Base-by-base conservation (phyloP, 208 protist species). In the Crithidia expoeki region DNA sequence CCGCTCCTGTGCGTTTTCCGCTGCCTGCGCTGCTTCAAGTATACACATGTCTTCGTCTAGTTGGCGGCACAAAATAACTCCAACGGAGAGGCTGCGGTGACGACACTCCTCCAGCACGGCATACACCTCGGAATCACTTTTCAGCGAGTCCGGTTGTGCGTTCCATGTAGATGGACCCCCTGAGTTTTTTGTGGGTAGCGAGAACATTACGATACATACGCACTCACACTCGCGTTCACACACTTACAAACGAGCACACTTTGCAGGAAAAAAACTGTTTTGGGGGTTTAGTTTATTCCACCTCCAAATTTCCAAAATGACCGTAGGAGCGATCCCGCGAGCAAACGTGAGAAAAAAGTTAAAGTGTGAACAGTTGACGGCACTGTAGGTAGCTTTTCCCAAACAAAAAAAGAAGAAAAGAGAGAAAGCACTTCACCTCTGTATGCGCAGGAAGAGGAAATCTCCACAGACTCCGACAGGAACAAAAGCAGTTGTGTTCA, bases 61-160 rank as follows among this genome's bases (percentile, higher is more conserved):
- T 12, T 58, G 9, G 5, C 58, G 55, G n/a, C 38, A 30, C 14
- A 71, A 6, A 44, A 66, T 30, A 32, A 21, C 28, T 2, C 40
- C 42, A 17, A 61, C 28, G 32, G 68, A 21, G 19, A 71, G 50
- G 23, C 47, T 77, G 1, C 63, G 56, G 27, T 60, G 42, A 17
- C 62, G 63, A 38, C 72, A 77, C n/a, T 66, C 64, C 30, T 62
- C 32, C 28, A 70, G 36, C 30, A 77, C 72, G 12, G 63, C 64
- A n/a, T 65, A 53, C 23, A 51, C 49, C 30, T 32, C 55, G 0
- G 72, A 44, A 30, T 77, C 64, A 27, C 30, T 51, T 36, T 25
- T 27, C 33, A 44, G 25, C 9, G 33, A 12, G n/a, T 46, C n/a
- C 11, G 47, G 25, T 17, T 32, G 61, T 4, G 49, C 14, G 33